Base-by-base conservation (phyloP, 73 alveolate species). In the Stentor roeselii region DNA sequence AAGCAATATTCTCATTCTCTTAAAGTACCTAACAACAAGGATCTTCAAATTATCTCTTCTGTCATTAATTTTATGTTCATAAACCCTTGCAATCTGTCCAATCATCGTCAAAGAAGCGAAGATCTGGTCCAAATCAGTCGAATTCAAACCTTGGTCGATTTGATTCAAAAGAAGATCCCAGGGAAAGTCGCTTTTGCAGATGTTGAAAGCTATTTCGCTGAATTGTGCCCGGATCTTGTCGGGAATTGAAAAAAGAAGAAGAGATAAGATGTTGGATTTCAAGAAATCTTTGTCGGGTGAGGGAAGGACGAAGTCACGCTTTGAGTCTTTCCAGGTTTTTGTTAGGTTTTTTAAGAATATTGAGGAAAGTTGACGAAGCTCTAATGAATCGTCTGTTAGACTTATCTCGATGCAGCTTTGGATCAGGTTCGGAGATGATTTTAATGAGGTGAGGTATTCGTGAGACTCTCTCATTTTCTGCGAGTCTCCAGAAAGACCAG, bases 1-100 rank as follows among this genome's bases (percentile, higher is more conserved):
- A 75, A 76, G 42, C 67, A 83, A 76, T 0, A 15, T 39, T 21
- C 89, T 93, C 21, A 91, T 80, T 0, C 76, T 50, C 3, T 83
- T 86, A 84, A 90, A 91, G 39, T 60, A 50, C 14, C 76, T 21
- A 11, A 41, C 77, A 38, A 87, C 85, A 21, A 91, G 78, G 31
- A 40, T 87, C 60, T 88, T 58, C 82, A 91, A 83, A 0, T 90
- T 88, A 3, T 76, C 78, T 60, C 96, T n/a, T 82, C 80, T 85
- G 14, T 78, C 89, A 58, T 91, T 86, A 78, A 91, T 35, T 59
- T 84, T 93, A 59, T 58, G 87, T 78, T 91, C 96, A 77, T 88
- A 91, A 67, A 67, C 80, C 2, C 41, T 67, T 2, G 80, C 80
- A 11, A 67, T 67, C 34, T 67, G 80, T 36, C 34, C 27, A 27